Percentiles rank a stretch among this genome's conserved stretches.
Conservation (phyloP, 2,329 filamentous ascomycete genomes). For the Fusarium marasasianum region DNA sequence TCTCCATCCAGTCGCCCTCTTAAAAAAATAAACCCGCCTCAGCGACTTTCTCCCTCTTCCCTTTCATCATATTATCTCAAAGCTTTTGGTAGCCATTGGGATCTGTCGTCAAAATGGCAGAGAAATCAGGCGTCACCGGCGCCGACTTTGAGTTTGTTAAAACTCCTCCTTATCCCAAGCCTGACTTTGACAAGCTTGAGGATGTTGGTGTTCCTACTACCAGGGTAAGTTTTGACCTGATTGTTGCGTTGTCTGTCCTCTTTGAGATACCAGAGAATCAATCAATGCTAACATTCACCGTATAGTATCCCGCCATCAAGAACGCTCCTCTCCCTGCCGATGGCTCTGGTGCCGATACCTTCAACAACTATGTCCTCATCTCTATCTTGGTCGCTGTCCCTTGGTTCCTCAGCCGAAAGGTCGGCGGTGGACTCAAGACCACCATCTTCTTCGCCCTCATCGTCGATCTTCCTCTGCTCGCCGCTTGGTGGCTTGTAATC, state of each 20-base stretch:
- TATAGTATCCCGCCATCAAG: slow-evolving; percentile 74
- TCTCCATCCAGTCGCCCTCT: slow-evolving; percentile 10
- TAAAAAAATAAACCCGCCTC: slow-evolving; percentile 36
- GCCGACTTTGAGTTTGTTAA: slow-evolving; percentile 55
- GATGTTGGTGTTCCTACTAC: slow-evolving; percentile 62
- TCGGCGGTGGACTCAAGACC: slow-evolving; percentile 87
- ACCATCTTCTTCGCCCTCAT: slow-evolving; percentile 88
- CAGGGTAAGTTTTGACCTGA: slow-evolving; percentile 44
- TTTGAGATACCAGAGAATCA: not conserved
- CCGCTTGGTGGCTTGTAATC: slow-evolving; percentile 81
- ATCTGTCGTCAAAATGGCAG: slow-evolving; percentile 47
- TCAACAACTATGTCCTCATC: slow-evolving; percentile 84
- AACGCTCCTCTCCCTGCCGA: slow-evolving; percentile 95
- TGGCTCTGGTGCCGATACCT: slow-evolving; percentile 81
- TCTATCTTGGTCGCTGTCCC: slow-evolving; percentile 76
- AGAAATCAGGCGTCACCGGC: slow-evolving; percentile 45
- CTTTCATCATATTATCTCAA: slow-evolving; percentile 22
- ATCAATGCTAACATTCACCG: slow-evolving; percentile 3
- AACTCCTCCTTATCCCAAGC: slow-evolving; percentile 51
- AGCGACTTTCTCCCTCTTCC: slow-evolving; percentile 18
- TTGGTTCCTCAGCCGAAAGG: slow-evolving; percentile 83
- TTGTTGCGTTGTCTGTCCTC: slow-evolving; percentile 33
- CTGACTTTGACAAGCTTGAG: slow-evolving; percentile 74
- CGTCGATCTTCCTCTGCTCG: slow-evolving; percentile 80
- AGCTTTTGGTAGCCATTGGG: slow-evolving; percentile 41